A percentile compares a stretch with the other conserved stretches of the same genome.
Evolutionary conservation across 164 flowering plant species (phyloP).

Genomic region (Euptelea pleiosperma): DNA sequence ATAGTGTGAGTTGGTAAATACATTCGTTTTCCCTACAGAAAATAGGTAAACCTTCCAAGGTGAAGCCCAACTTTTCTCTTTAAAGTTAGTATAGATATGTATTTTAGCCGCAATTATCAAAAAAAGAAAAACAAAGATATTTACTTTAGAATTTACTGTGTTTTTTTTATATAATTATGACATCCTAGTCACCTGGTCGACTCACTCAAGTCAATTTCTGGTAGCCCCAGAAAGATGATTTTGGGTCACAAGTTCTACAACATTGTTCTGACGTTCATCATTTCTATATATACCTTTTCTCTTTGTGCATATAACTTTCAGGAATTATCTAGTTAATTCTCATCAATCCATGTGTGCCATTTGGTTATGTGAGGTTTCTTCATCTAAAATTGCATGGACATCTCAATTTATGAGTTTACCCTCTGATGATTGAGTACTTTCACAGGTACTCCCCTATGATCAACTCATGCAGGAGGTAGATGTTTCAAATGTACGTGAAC

Average conservation of each 20-base stretch:
- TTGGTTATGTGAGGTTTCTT: background rate
- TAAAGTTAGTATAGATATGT: too few species aligned
- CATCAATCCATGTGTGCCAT: background rate
- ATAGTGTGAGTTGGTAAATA: too few species aligned
- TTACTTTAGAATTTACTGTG: too few species aligned
- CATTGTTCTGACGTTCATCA: background rate
- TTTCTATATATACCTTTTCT: too few species aligned
- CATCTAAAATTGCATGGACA: background rate
- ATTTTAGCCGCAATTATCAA: too few species aligned
- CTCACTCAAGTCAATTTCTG: background rate
- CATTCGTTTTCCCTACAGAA: too few species aligned
- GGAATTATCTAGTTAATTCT: background rate
- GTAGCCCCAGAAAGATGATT: background rate
- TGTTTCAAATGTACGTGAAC: slow-evolving; percentile 90
- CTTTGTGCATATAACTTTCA: too few species aligned
- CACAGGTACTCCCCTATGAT: slow-evolving; percentile 86
- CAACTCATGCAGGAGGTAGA: slow-evolving; percentile 82
- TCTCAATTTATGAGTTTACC: too few species aligned
- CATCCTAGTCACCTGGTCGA: background rate
- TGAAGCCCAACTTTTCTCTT: too few species aligned
- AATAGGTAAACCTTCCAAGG: too few species aligned
- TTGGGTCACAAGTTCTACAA: background rate
- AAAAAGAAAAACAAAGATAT: too few species aligned
- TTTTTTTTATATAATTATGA: too few species aligned
- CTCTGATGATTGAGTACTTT: slow-evolving; percentile 4